Percentiles rank a stretch among this genome's conserved stretches.
Conservation (phyloP, 2,329 filamentous ascomycete genomes). For the Fusarium redolens region DNA sequence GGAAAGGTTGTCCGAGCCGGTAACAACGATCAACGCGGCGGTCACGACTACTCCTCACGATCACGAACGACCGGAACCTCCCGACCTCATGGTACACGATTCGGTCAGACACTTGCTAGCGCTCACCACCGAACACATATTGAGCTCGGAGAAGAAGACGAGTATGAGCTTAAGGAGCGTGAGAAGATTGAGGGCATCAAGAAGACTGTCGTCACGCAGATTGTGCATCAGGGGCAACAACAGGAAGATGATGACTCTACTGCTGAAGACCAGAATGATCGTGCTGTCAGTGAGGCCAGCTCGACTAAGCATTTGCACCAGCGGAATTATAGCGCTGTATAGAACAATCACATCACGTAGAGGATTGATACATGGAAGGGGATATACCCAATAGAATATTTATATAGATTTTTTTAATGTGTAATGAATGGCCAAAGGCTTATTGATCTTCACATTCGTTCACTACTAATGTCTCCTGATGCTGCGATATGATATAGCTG, state of each 20-base stretch:
- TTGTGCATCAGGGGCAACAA: conserved; percentile 10
- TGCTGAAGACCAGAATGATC: conserved; percentile 37
- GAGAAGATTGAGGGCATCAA: conserved; percentile 43
- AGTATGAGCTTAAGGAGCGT: conserved; percentile 39
- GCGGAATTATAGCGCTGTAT: conserved; percentile 18
- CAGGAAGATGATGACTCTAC: conserved; percentile 29
- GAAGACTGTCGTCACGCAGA: conserved; percentile 41
- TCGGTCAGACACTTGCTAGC: conserved; percentile 33
- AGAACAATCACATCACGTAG: not conserved
- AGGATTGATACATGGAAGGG: not conserved
- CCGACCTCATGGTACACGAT: conserved; percentile 28
- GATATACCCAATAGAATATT: not conserved
- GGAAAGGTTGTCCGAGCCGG: conserved; percentile 44
- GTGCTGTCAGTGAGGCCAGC: conserved; percentile 41
- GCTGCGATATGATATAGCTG: rapidly evolving
- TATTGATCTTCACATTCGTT: not conserved
- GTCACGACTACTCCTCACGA: conserved; percentile 34
- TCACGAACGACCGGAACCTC: conserved; percentile 25
- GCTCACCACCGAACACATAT: conserved; percentile 42
- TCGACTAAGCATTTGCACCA: conserved; percentile 39
- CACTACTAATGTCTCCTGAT: rapidly evolving
- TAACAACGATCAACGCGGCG: conserved; percentile 30
- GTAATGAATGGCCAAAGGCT: conserved; percentile 10
- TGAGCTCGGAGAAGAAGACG: conserved; percentile 43
- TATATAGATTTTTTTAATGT: conserved; percentile 28